These are phyloP conservation scores for Umbelopsis ramanniana DNA, from an alignment of 192 early-diverging fungal species.

Conservation along the genomic window DNA sequence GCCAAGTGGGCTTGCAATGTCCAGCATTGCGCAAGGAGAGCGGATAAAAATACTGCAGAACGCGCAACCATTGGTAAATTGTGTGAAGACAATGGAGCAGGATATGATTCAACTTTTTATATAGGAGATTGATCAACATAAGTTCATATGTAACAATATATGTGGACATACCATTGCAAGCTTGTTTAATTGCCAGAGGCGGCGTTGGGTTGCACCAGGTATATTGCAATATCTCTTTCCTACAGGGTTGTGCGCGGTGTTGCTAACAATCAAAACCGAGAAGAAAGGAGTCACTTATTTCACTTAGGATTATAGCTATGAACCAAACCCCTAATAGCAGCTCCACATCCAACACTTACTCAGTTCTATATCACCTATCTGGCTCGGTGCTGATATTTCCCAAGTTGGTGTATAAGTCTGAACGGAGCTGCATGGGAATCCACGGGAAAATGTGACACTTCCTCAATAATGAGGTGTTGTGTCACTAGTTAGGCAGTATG, in stretches of 20 bases:
- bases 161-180: not conserved
- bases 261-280: not conserved
- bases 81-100: not conserved
- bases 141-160: not conserved
- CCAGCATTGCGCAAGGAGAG: slow-evolving; percentile 1
- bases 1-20: slow-evolving; percentile 11
- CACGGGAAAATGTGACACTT: no score
- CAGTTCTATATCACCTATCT: no score
- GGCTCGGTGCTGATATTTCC: no score
- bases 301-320: no score
- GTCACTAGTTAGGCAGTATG: no score
- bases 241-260: not conserved
- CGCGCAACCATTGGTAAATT: not conserved
- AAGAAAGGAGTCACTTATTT: not conserved
- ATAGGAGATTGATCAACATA: not conserved
- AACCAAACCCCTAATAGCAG: no score
- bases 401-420: no score
- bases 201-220: not conserved
- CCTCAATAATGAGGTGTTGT: no score
- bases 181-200: not conserved
- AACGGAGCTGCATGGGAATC: no score
- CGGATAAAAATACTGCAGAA: not conserved
- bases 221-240: slow-evolving; percentile 2
- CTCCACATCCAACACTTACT: no score
- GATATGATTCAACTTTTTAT: not conserved